Evolutionary conservation across 768 basidiomycete species (phyloP), one percentile per base, ranked within the genome.

Genomic region (Termitomyces sp.): DNA sequence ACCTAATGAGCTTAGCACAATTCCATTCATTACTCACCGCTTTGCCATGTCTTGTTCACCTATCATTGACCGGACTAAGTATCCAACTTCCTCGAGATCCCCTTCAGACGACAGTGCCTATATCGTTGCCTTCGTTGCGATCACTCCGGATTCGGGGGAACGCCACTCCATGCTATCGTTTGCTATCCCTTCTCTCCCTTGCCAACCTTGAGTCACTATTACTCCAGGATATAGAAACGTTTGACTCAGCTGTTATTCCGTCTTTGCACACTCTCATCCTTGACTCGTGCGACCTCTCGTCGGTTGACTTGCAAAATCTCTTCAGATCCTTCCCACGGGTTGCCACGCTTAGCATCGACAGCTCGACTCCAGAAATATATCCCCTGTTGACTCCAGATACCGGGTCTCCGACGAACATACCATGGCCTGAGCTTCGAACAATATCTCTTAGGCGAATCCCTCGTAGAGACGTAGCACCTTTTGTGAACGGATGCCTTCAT

Each of bases 131-230:
- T 31, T 61, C 66, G 12, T 72, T 83, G 25, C 73, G 67, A 29
- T 71, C 73, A 32, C 70, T 83, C n/a, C 79, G 81, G 25, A 71
- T 80, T 25, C 75, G 76, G 32, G 76, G 77, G 7, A 71, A 71
- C 15, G 71, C 67, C 47, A 72, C 72, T 10, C 70, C 73, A 11
- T 62, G 73, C 34, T 71, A 72, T 63, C 74, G 73, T 47, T 63
- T 76, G n/a, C 61, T 76, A 42, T 70, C 74, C n/a, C 66, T 77
- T 45, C 63, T 82, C 51, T 60, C 65, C n/a, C 65, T 75, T 56
- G 76, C 78, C 4, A 63, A 64, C 17, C 72, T 81, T 31, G 72
- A 77, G 58, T 67, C 71, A 1, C 66, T 81, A 5, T 65, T 69
- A 37, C 71, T 82, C 32, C 73, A 74, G 9, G 66, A 70, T 17